These are phyloP conservation scores for Angomonas deanei DNA, from an alignment of 208 protist species.

Conservation along the genomic window DNA sequence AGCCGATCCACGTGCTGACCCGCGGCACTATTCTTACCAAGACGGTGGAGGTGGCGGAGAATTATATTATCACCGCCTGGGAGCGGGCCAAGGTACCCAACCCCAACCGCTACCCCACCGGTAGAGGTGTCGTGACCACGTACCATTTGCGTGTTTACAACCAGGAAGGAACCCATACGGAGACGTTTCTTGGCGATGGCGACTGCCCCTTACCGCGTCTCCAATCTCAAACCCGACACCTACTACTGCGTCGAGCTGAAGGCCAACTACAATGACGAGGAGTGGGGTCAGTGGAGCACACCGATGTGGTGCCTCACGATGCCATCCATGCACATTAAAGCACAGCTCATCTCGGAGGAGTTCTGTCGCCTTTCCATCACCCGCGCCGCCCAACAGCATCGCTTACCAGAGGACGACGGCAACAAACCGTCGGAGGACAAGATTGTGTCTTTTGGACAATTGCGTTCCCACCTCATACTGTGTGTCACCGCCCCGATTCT, in stretches of 20 bases:
- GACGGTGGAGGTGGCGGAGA: constrained; percentile 86
- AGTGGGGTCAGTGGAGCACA: constrained; percentile 89
- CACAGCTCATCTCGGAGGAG: constrained; percentile 87
- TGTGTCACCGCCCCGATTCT: constrained; percentile 86
- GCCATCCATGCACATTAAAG: constrained; percentile 78
- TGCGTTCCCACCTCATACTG: constrained; percentile 78
- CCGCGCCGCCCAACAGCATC: constrained; percentile 64
- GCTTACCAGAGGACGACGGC: constrained; percentile 85
- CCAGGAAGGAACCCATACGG: constrained; percentile 53
- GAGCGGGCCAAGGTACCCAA: constrained; percentile 76
- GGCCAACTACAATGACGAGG: constrained; percentile 92
- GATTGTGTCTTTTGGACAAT: constrained; percentile 69
- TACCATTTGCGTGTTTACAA: constrained; percentile 91
- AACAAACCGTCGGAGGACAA: constrained; percentile 64
- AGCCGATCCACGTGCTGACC: constrained; percentile 78
- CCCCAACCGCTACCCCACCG: constrained; percentile 78
- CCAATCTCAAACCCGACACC: constrained; percentile 74
- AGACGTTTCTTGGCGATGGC: constrained; percentile 82
- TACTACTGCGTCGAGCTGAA: constrained; percentile 91
- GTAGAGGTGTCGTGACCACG: constrained; percentile 74
- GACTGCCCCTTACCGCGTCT: constrained; percentile 85
- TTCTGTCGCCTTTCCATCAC: constrained; percentile 71
- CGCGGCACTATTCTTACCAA: constrained; percentile 78
- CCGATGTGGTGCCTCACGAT: constrained; percentile 90
- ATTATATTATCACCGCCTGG: constrained; percentile 84